Evolutionary conservation across 345 rosid genomes (phyloP).

Genomic region (Erodium maritimum): DNA sequence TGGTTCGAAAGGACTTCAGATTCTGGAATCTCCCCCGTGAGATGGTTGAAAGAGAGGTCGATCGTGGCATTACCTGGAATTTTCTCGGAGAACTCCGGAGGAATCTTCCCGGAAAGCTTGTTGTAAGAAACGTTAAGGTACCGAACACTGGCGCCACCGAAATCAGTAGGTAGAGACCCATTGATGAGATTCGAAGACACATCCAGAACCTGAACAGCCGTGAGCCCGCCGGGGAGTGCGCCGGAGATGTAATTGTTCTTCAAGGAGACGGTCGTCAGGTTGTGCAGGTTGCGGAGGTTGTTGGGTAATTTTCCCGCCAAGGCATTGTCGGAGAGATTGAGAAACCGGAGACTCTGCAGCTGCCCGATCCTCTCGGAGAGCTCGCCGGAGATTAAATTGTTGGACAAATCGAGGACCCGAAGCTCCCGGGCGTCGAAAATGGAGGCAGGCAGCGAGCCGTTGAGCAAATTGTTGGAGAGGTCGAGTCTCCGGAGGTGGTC

Average conservation of each 20-base stretch:
- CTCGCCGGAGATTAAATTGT: slow-evolving; percentile 50
- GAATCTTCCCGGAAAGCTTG: slow-evolving; percentile 55
- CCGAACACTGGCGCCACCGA: slow-evolving; percentile 44
- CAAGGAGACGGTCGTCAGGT: slow-evolving; percentile 43
- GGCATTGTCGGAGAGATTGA: slow-evolving; percentile 62
- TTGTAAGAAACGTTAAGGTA: slow-evolving; percentile 64
- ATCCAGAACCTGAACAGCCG: slow-evolving; percentile 44
- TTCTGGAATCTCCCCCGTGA: slow-evolving; percentile 61
- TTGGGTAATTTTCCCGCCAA: slow-evolving; percentile 57
- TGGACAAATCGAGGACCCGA: slow-evolving; percentile 57
- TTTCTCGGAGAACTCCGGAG: slow-evolving; percentile 33
- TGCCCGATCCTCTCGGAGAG: slow-evolving; percentile 34
- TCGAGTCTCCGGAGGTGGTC: slow-evolving; percentile 45
- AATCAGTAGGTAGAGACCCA: slow-evolving; percentile 61
- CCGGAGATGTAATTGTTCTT: slow-evolving; percentile 52
- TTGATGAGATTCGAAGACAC: slow-evolving; percentile 65
- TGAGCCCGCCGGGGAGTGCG: slow-evolving; percentile 44
- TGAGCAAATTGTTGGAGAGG: slow-evolving; percentile 68
- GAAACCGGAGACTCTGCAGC: slow-evolving; percentile 35
- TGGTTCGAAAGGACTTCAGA: slow-evolving; percentile 32
- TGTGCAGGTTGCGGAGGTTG: slow-evolving; percentile 22
- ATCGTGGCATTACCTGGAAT: slow-evolving; percentile 56
- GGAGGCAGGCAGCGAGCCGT: slow-evolving; percentile 58
- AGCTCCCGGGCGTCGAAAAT: slow-evolving; percentile 50
- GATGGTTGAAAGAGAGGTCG: slow-evolving; percentile 70